Evolutionary conservation across 805 yeast species (phyloP), one percentile per base, ranked within the genome.

Genomic region (Teunomyces panamensis): DNA sequence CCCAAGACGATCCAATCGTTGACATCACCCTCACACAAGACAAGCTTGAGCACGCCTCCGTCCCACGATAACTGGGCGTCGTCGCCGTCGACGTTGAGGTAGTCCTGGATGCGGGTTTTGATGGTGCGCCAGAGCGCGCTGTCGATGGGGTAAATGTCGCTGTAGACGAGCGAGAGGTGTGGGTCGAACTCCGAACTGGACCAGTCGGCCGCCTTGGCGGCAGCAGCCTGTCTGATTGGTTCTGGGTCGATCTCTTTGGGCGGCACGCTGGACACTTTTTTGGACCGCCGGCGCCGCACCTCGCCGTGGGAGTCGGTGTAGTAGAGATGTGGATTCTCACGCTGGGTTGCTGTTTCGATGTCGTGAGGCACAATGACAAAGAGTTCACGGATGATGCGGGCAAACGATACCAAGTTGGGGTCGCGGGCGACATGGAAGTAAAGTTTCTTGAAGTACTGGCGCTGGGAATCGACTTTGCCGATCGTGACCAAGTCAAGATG

Each of bases 81-180:
- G 3, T 47, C 50, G 32, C 67, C 63, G 13, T 69, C 74, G 17
- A 78, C 65, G 37, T 82, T 83, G 55, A 87, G 71, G 34, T 80
- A 77, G 60, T 87, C 92, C 56, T 77, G 80, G 4, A 87, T 75
- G 53, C 92, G 67, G 9, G 84, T 82, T 49, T 78, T 79, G 28
- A 87, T 78, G 2, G 87, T 81, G 43, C 81, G 73, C 63, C 81
- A 73, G 48, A 80, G 68, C 1, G 91, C 90, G 56, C 76, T 83
- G 52, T 84, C 84, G 10, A 88, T 77, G 8, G 88, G 89, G 54
- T 79, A 75, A 26, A 78, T 61, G 49, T 81, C 77, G 8, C 89
- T 81, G 62, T 87, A 87, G 4, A 82, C 82, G 46, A 87, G 64
- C 6, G 90, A 84, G 13, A 87, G 68, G 60, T 87, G 96, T 1